phyloP scores from a whole-genome alignment of 495 filamentous ascomycete genomes.

The Annulohypoxylon bovei region DNA sequence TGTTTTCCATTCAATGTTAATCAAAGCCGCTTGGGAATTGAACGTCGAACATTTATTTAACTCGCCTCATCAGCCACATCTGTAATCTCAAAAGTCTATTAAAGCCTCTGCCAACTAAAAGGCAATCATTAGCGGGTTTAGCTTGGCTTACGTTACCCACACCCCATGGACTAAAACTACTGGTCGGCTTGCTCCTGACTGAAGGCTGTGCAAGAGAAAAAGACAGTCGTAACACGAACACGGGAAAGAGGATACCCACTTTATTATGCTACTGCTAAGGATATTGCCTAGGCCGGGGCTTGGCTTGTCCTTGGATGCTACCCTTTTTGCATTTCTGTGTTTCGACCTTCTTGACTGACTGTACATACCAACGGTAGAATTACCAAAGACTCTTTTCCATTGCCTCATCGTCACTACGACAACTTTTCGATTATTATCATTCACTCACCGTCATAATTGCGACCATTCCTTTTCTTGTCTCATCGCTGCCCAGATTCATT shows the following conservation, averaged over 20 bases:
- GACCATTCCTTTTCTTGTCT: constrained; percentile 14
- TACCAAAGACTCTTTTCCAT: constrained; percentile 13
- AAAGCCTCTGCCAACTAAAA: constrained; percentile 17
- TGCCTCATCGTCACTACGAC: constrained; percentile 25
- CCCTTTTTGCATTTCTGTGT: constrained; percentile 39
- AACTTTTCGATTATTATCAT: constrained; percentile 13
- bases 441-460: constrained; percentile 19
- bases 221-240: constrained; percentile 36
- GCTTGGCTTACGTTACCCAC: constrained; percentile 14
- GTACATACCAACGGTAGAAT: constrained; percentile 6
- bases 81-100: constrained; percentile 8
- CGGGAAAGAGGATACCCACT: constrained; percentile 21
- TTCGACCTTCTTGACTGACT: constrained; percentile 19
- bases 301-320: constrained; percentile 24
- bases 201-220: constrained; percentile 37
- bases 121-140: constrained; percentile 10
- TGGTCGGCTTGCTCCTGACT: constrained; percentile 14
- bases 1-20: background rate
- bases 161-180: constrained; percentile 17
- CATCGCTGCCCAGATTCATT: constrained; percentile 12
- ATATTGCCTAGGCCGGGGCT: background rate
- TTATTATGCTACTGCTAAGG: constrained; percentile 21
- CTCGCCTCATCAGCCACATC: constrained; percentile 28
- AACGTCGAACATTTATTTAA: background rate
- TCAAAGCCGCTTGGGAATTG: constrained; percentile 4